These are phyloP conservation scores for Magnusiomyces ingens DNA, from an alignment of 1,139 yeast species.

Conservation along the genomic window DNA sequence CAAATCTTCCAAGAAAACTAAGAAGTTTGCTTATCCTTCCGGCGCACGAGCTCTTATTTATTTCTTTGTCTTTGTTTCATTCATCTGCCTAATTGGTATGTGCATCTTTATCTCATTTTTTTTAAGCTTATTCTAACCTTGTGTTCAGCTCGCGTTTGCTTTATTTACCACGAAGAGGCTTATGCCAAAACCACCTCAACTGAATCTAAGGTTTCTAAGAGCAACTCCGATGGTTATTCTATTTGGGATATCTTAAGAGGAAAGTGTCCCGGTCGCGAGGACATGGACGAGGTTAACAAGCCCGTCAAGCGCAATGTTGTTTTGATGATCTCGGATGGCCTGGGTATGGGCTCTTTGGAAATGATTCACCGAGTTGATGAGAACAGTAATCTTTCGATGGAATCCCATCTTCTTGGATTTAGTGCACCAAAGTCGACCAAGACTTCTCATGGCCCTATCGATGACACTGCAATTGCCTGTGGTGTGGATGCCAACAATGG, in stretches of 20 bases:
- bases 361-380: constrained; percentile 51
- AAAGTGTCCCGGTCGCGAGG: background rate
- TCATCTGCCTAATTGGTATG: background rate
- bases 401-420: constrained; percentile 62
- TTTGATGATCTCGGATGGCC: constrained; percentile 86
- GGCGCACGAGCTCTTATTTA: background rate
- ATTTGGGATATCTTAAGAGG: background rate
- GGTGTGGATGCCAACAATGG: constrained; percentile 75
- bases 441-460: background rate
- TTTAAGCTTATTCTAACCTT: background rate
- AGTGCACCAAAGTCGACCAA: constrained; percentile 66
- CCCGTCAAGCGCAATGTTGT: constrained; percentile 51
- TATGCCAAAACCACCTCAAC: too few species aligned
- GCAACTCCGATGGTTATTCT: background rate
- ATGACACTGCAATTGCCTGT: constrained; percentile 71
- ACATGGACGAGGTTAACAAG: background rate
- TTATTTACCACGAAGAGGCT: too few species aligned
- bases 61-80: background rate
- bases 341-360: constrained; percentile 81
- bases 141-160: too few species aligned
- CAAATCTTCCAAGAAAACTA: too few species aligned
- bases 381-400: constrained; percentile 53
- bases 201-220: too few species aligned
- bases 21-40: too few species aligned
- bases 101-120: background rate